phyloP scores from a whole-genome alignment of 768 basidiomycete species.

The Melanogaster broomeanus region DNA sequence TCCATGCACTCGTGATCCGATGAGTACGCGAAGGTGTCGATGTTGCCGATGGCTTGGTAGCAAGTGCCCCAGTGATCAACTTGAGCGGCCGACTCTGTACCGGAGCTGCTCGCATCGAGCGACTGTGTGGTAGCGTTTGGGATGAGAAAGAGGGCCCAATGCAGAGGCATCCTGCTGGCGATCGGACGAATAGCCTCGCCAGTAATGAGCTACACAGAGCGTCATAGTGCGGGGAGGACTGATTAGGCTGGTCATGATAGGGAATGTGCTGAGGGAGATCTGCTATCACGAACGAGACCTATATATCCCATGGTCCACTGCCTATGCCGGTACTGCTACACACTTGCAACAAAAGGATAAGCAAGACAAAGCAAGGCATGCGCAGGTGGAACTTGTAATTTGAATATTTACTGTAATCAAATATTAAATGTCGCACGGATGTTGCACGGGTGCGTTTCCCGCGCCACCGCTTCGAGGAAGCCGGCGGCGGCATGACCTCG shows the following conservation, averaged over 20 bases:
- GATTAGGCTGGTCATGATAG: constrained; percentile 18
- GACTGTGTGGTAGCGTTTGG: constrained; percentile 24
- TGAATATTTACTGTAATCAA: not conserved
- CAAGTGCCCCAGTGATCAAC: constrained; percentile 34
- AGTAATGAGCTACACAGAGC: constrained; percentile 32
- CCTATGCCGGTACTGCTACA: constrained; percentile 3
- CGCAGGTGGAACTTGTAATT: not conserved
- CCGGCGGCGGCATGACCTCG: constrained; percentile 6
- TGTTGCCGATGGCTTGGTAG: constrained; percentile 30
- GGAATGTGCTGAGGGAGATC: not conserved
- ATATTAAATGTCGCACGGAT: too few species aligned
- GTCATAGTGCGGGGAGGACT: constrained; percentile 16
- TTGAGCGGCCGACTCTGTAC: constrained; percentile 22
- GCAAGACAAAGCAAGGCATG: constrained; percentile 8
- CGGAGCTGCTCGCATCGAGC: constrained; percentile 17
- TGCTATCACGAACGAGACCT: not conserved
- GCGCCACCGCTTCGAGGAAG: constrained; percentile 26
- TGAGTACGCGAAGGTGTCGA: constrained; percentile 29
- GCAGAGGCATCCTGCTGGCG: constrained; percentile 27
- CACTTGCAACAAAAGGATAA: constrained; percentile 14
- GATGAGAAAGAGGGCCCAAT: constrained; percentile 32
- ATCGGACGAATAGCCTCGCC: constrained; percentile 22
- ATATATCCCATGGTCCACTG: constrained; percentile 10
- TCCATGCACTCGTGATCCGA: constrained; percentile 31
- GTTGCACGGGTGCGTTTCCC: too few species aligned